phyloP scores from a whole-genome alignment of 2,329 filamentous ascomycete genomes.

The Fusarium duplospermum region DNA sequence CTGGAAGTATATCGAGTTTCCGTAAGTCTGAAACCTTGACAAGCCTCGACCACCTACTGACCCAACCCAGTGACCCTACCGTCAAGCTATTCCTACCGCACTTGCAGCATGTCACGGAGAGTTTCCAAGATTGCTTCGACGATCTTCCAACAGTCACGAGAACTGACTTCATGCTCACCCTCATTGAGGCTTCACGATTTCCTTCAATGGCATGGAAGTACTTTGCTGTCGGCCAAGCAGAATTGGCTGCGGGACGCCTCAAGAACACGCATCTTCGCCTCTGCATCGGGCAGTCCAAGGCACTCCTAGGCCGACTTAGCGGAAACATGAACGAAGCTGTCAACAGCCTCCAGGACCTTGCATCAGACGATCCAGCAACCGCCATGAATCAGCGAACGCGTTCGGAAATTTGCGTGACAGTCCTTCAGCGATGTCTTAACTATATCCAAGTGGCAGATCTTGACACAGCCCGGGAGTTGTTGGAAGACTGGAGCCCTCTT shows the following conservation, averaged over 20 bases:
- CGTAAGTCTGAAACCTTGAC: constrained; percentile 23
- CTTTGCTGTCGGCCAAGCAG: constrained; percentile 32
- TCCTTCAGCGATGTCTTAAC: constrained; percentile 34
- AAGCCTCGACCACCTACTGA: constrained; percentile 16
- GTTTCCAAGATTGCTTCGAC: constrained; percentile 30
- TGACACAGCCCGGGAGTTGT: constrained; percentile 20
- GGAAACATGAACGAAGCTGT: constrained; percentile 36
- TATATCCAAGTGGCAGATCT: constrained; percentile 35
- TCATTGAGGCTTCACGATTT: constrained; percentile 38
- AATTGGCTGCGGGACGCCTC: constrained; percentile 25
- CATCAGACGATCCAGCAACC: neutral
- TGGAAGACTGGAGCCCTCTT: constrained; percentile 30
- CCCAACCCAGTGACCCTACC: constrained; percentile 19
- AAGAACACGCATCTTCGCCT: constrained; percentile 34
- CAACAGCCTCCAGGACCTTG: constrained; percentile 24
- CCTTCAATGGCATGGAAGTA: constrained; percentile 41
- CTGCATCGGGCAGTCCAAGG: constrained; percentile 32
- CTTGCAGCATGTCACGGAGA: constrained; percentile 24
- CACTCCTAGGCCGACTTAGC: constrained; percentile 32
- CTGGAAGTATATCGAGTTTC: constrained; percentile 40
- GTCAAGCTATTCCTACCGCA: constrained; percentile 34
- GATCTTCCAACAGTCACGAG: constrained; percentile 21
- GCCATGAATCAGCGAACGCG: constrained; percentile 21
- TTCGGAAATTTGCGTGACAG: constrained; percentile 27
- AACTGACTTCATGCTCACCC: constrained; percentile 37